Evolutionary conservation across 345 rosid species (phyloP).

Genomic region (Populus euphratica): DNA sequence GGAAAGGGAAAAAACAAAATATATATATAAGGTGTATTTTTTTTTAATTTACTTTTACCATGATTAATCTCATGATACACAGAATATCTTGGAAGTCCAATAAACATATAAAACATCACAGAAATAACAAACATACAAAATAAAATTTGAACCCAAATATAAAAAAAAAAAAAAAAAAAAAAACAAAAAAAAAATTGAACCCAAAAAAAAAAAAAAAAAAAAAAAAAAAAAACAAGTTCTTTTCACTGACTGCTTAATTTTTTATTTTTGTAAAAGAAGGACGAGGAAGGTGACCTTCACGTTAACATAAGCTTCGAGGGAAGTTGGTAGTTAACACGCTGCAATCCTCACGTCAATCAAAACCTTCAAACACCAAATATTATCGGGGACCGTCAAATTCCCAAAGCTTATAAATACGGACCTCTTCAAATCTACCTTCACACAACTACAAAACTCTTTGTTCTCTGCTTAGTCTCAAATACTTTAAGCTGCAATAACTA

Average conservation of each 20-base stretch:
- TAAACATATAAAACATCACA: too few species aligned
- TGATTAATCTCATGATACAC: too few species aligned
- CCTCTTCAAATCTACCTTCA: not conserved
- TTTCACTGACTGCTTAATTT: too few species aligned
- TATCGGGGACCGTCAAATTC: too few species aligned
- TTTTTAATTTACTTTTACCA: not conserved
- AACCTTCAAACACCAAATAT: not conserved
- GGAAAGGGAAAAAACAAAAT: not conserved
- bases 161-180: too few species aligned
- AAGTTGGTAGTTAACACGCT: conserved; percentile 1
- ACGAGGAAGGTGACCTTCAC: conserved; percentile 30
- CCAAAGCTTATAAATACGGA: conserved; percentile 9
- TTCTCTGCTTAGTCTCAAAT: not conserved
- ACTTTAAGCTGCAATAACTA: not conserved
- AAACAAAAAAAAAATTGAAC: too few species aligned
- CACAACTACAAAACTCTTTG: not conserved
- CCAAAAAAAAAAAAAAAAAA: too few species aligned
- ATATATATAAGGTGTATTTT: not conserved
- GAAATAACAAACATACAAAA: too few species aligned
- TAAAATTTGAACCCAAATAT: too few species aligned
- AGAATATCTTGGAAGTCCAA: too few species aligned
- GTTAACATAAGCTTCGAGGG: conserved; percentile 7
- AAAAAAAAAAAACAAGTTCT: too few species aligned
- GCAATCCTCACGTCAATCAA: conserved; percentile 34
- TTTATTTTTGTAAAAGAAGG: not conserved